A percentile compares a stretch with the other conserved stretches of the same genome.
phyloP scores from a whole-genome alignment of 257 asterid genomes.

The Haberlea rhodopensis region DNA sequence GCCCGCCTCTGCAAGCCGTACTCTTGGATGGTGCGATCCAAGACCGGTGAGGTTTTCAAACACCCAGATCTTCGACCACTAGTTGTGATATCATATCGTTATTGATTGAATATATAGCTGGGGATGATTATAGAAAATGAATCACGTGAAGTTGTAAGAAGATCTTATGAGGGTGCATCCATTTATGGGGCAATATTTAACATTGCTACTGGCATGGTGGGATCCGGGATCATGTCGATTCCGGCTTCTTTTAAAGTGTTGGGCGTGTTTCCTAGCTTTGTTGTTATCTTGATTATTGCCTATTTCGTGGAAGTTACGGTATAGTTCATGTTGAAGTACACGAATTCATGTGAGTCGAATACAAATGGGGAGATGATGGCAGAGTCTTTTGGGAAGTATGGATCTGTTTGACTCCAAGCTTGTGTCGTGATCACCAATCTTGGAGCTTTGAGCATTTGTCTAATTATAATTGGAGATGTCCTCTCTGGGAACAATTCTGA shows the following conservation, averaged over 20 bases:
- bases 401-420: slow-evolving; percentile 78
- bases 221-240: slow-evolving; percentile 96
- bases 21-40: no score
- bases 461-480: slow-evolving; percentile 94
- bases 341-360: slow-evolving; percentile 55
- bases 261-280: slow-evolving; percentile 77
- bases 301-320: slow-evolving; percentile 89
- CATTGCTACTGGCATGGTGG: slow-evolving; percentile 87
- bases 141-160: slow-evolving; percentile 34
- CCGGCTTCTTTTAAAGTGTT: slow-evolving; percentile 89
- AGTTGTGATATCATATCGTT: background rate
- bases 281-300: slow-evolving; percentile 63
- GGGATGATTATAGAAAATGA: slow-evolving; percentile 37
- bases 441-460: slow-evolving; percentile 86
- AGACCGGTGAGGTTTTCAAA: no score
- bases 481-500: slow-evolving; percentile 75
- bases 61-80: no score
- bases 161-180: slow-evolving; percentile 50
- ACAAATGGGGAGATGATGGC: slow-evolving; percentile 91
- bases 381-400: slow-evolving; percentile 82
- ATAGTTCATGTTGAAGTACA: slow-evolving; percentile 72
- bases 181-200: slow-evolving; percentile 81
- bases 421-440: slow-evolving; percentile 84
- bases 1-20: no score
- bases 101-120: background rate